Conservation (phyloP, 2,329 filamentous ascomycete genomes). For the Pseudogymnoascus sp. region DNA sequence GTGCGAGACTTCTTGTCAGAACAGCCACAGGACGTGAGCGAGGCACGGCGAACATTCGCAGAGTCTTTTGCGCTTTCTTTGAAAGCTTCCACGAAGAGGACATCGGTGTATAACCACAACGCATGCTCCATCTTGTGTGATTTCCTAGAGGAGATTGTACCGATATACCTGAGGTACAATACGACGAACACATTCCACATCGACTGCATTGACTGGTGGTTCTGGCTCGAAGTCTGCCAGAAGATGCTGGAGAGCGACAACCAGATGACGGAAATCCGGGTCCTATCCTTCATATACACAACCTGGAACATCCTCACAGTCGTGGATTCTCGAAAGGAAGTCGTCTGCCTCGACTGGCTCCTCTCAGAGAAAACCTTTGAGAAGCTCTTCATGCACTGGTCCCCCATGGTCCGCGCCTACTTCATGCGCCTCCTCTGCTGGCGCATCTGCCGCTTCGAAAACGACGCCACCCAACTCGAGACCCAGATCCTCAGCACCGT, state of each 20-base stretch:
- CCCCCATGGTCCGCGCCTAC: constrained; percentile 69
- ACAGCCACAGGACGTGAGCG: constrained; percentile 41
- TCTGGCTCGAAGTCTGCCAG: constrained; percentile 60
- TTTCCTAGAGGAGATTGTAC: constrained; percentile 60
- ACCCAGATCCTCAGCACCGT: constrained; percentile 49
- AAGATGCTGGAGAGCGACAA: constrained; percentile 64
- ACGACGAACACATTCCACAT: constrained; percentile 35
- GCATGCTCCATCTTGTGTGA: constrained; percentile 68
- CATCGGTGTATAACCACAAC: constrained; percentile 59
- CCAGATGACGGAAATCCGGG: constrained; percentile 60
- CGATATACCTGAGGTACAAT: constrained; percentile 53
- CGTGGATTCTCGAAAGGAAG: constrained; percentile 47
- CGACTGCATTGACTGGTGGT: constrained; percentile 51
- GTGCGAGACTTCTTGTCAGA: constrained; percentile 61
- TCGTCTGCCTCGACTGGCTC: constrained; percentile 54
- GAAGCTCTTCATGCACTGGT: constrained; percentile 65
- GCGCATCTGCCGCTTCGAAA: constrained; percentile 56
- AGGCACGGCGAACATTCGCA: constrained; percentile 51
- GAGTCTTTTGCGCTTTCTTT: constrained; percentile 53
- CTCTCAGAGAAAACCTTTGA: constrained; percentile 54
- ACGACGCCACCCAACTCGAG: constrained; percentile 44
- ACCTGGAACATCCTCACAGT: constrained; percentile 52
- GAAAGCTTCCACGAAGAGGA: constrained; percentile 52
- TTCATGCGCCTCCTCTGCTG: constrained; percentile 65
- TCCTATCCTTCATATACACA: constrained; percentile 60